These are phyloP conservation scores for Globisporangium perplexum DNA, from an alignment of 352 stramenopile genomes.

Conservation along the genomic window DNA sequence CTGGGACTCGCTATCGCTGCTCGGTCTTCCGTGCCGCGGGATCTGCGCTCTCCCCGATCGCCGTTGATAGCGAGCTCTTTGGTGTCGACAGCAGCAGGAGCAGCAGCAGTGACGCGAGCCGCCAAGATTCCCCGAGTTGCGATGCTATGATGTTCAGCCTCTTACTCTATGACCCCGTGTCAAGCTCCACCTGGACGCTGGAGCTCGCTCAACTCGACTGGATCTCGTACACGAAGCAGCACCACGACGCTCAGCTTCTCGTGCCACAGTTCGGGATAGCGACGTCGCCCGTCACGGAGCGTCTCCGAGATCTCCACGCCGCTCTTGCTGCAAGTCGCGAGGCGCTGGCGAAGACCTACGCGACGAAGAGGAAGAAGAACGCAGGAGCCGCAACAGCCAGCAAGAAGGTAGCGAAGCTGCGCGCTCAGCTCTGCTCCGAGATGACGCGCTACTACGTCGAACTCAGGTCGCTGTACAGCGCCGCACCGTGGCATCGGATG, in stretches of 20 bases:
- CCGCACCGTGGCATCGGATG: constrained; percentile 27
- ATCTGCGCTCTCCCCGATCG: not conserved
- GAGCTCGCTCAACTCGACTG: constrained; percentile 31
- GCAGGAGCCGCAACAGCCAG: constrained; percentile 4
- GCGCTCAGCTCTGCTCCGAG: constrained; percentile 13
- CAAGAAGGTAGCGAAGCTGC: constrained; percentile 27
- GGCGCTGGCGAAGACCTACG: constrained; percentile 3
- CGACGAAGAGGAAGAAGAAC: constrained; percentile 4
- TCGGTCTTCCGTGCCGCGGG: constrained; percentile 20
- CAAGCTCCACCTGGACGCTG: constrained; percentile 11
- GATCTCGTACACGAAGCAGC: constrained; percentile 34
- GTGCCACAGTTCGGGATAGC: constrained; percentile 27
- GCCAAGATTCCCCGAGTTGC: no score
- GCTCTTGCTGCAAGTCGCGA: constrained; percentile 4
- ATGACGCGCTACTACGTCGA: constrained; percentile 17
- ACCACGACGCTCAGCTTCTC: constrained; percentile 30
- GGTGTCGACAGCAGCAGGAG: no score
- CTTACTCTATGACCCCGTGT: constrained; percentile 30
- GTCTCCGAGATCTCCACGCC: constrained; percentile 8
- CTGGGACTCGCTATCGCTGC: constrained; percentile 19
- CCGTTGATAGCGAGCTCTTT: no score
- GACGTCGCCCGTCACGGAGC: constrained; percentile 10
- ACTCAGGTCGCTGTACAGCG: constrained; percentile 13
- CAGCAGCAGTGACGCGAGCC: no score
- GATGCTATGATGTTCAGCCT: constrained; percentile 18